These are phyloP conservation scores for Nothomitra cinnamomea DNA, from an alignment of 2,329 filamentous ascomycete genomes.

Conservation along the genomic window DNA sequence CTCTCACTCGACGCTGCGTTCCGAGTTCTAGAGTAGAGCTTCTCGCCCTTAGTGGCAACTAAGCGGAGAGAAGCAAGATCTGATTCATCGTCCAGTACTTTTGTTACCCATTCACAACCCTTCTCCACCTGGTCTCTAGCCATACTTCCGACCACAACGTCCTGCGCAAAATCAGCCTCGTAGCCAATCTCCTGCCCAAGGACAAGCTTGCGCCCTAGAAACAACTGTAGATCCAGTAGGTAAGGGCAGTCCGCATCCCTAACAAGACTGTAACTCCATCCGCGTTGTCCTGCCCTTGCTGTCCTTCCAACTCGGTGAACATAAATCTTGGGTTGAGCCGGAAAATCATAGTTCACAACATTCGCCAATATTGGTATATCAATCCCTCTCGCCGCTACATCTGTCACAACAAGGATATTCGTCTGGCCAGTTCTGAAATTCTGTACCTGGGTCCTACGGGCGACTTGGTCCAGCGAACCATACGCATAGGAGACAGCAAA, in stretches of 20 bases:
- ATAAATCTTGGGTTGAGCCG: slow-evolving; percentile 89
- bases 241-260: slow-evolving; percentile 81
- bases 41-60: slow-evolving; percentile 78
- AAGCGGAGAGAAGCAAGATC: slow-evolving; percentile 55
- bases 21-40: slow-evolving; percentile 75
- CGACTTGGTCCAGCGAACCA: slow-evolving; percentile 84
- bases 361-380: slow-evolving; percentile 94
- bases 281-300: slow-evolving; percentile 76
- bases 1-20: slow-evolving; percentile 83
- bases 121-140: slow-evolving; percentile 56
- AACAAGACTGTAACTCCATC: slow-evolving; percentile 91
- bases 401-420: slow-evolving; percentile 87
- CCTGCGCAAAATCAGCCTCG: slow-evolving; percentile 55
- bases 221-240: slow-evolving; percentile 82
- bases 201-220: slow-evolving; percentile 70
- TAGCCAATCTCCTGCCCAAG: slow-evolving; percentile 48
- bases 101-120: slow-evolving; percentile 68
- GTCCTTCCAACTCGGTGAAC: slow-evolving; percentile 93
- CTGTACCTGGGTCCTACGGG: slow-evolving; percentile 79
- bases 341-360: slow-evolving; percentile 98
- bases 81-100: slow-evolving; percentile 54
- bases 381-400: slow-evolving; percentile 91
- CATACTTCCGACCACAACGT: slow-evolving; percentile 68
- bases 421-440: slow-evolving; percentile 72
- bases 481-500: slow-evolving; percentile 91